These are phyloP conservation scores for Posidonia australis DNA, from an alignment of 106 monocot species.

Conservation along the genomic window DNA sequence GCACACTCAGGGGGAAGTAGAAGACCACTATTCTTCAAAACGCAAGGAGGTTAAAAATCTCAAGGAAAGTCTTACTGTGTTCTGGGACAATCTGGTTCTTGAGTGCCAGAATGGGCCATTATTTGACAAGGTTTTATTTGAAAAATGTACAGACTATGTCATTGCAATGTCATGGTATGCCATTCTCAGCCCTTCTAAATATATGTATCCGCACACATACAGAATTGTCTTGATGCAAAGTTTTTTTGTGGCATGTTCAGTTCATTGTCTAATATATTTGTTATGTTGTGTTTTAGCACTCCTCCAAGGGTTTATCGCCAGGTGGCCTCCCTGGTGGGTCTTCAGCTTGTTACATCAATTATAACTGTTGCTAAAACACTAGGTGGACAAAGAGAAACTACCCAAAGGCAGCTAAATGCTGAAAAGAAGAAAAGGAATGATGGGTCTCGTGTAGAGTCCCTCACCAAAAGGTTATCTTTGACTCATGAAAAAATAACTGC, in stretches of 20 bases:
- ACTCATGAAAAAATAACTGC: conserved; percentile 78
- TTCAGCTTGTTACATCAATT: conserved; percentile 88
- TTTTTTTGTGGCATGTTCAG: too few species aligned
- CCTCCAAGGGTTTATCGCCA: conserved; percentile 95
- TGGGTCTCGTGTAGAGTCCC: conserved; percentile 77
- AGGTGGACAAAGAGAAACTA: conserved; percentile 84
- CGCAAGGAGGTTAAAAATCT: conserved; percentile 74
- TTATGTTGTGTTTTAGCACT: conserved; percentile 45
- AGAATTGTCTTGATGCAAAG: not conserved
- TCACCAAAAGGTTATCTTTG: conserved; percentile 68
- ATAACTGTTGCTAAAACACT: conserved; percentile 84
- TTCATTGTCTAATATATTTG: not conserved
- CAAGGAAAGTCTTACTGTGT: conserved; percentile 74
- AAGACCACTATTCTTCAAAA: conserved; percentile 77
- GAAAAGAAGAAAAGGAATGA: conserved; percentile 89
- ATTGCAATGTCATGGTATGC: conserved; percentile 90
- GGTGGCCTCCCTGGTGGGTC: conserved; percentile 75
- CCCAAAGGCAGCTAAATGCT: conserved; percentile 91
- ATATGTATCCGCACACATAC: not conserved
- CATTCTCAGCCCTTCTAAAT: not conserved
- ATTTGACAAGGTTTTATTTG: conserved; percentile 80
- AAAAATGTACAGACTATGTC: conserved; percentile 86
- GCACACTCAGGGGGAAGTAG: conserved; percentile 45
- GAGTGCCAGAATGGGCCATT: conserved; percentile 95
- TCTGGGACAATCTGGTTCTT: conserved; percentile 82